phyloP scores from a whole-genome alignment of 73 alveolate genomes.

The Paramecium tetraurelia region DNA sequence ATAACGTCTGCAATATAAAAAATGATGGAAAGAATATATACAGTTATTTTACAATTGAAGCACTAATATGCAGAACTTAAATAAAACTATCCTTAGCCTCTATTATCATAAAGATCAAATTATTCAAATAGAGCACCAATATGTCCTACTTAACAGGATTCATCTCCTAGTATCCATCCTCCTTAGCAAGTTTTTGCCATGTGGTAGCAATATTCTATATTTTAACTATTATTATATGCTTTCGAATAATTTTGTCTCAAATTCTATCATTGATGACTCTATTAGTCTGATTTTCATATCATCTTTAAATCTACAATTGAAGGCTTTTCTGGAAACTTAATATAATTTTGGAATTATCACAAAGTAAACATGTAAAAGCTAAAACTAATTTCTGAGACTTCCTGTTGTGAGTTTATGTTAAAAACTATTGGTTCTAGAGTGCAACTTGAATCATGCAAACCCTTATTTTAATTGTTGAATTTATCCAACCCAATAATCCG shows the following conservation, averaged over 20 bases:
- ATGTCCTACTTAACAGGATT: background rate
- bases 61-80: background rate
- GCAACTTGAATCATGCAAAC: background rate
- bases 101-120: background rate
- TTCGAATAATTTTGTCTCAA: background rate
- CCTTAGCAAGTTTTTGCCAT: background rate
- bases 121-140: slow-evolving; percentile 24
- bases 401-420: background rate
- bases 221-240: background rate
- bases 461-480: background rate
- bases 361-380: background rate
- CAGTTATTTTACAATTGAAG: background rate
- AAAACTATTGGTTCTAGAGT: background rate
- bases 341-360: background rate
- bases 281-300: background rate
- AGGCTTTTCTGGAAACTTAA: background rate
- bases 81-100: background rate
- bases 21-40: background rate
- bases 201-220: background rate
- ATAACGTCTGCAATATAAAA: background rate
- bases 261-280: background rate
- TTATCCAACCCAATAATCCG: background rate
- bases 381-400: no score
- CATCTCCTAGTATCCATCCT: background rate
- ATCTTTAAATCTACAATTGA: background rate